phyloP scores from a whole-genome alignment of 768 basidiomycete genomes.

The Suillus clintonianus region DNA sequence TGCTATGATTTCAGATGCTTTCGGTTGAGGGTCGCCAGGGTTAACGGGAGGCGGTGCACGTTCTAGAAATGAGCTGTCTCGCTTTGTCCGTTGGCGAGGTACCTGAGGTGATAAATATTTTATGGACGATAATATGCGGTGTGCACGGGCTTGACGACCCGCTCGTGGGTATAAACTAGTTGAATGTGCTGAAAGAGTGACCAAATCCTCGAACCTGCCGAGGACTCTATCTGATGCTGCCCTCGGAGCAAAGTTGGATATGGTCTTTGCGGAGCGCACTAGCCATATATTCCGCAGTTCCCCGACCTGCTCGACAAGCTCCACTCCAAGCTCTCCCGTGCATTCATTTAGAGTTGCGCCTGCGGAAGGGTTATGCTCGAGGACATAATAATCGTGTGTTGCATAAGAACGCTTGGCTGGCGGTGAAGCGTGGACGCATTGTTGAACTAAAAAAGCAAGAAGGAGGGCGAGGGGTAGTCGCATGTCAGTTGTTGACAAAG shows the following conservation, averaged over 20 bases:
- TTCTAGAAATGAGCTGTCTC: constrained; percentile 29
- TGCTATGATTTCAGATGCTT: constrained; percentile 49
- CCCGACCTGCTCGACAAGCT: constrained; percentile 87
- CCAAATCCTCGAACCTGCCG: constrained; percentile 48
- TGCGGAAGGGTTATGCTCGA: constrained; percentile 60
- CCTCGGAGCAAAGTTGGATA: constrained; percentile 24
- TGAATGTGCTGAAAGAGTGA: constrained; percentile 11
- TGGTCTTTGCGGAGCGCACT: constrained; percentile 57
- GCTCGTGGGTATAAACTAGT: constrained; percentile 11
- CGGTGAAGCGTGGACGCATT: constrained; percentile 31
- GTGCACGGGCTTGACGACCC: constrained; percentile 39
- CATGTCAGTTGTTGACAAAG: constrained; percentile 6
- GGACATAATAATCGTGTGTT: constrained; percentile 81
- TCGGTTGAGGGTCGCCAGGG: constrained; percentile 32
- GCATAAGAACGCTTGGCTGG: constrained; percentile 57
- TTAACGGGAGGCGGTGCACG: constrained; percentile 60
- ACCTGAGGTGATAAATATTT: constrained; percentile 61
- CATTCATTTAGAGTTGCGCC: constrained; percentile 62
- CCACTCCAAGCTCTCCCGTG: constrained; percentile 63
- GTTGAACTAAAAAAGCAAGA: constrained; percentile 29
- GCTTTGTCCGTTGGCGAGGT: constrained; percentile 69
- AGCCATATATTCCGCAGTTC: constrained; percentile 84
- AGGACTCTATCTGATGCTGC: constrained; percentile 49
- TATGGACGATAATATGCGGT: constrained; percentile 55
- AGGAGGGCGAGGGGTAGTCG: constrained; percentile 21